Percentiles rank a stretch among this genome's conserved stretches.
Conservation (phyloP, 352 stramenopile genomes). For the Phytopythium kandeliae region DNA sequence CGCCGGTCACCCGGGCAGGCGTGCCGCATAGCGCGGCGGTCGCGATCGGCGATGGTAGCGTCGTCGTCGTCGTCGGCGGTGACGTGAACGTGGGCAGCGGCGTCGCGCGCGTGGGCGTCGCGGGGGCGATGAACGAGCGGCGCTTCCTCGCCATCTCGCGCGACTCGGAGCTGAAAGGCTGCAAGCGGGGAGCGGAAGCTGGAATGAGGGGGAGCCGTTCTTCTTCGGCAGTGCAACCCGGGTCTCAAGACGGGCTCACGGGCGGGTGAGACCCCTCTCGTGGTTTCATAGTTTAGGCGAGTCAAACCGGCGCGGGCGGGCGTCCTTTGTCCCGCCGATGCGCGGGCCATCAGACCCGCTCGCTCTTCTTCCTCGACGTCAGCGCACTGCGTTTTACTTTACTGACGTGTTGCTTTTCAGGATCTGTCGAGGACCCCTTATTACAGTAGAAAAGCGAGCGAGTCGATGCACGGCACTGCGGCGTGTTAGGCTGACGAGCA, state of each 20-base stretch:
- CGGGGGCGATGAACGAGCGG: slow-evolving; percentile 12
- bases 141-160: slow-evolving; percentile 35
- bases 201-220: background rate
- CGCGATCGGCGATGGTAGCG: slow-evolving; percentile 5
- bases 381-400: too few species aligned
- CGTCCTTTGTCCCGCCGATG: too few species aligned
- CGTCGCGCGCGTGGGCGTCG: slow-evolving; percentile 13
- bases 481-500: too few species aligned
- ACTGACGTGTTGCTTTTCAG: slow-evolving; percentile 3
- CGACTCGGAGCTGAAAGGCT: background rate
- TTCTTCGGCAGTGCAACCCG: too few species aligned
- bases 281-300: too few species aligned
- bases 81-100: slow-evolving; percentile 11
- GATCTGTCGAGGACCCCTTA: background rate
- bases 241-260: too few species aligned
- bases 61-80: slow-evolving; percentile 8
- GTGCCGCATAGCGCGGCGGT: background rate
- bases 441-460: background rate
- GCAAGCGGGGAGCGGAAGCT: background rate
- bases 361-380: too few species aligned
- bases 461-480: too few species aligned
- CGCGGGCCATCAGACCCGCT: too few species aligned
- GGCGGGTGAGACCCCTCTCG: too few species aligned
- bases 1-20: background rate
- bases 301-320: background rate